Conservation (phyloP, 371 early-diverging fungal species). For the Umbelopsis sp. region DNA sequence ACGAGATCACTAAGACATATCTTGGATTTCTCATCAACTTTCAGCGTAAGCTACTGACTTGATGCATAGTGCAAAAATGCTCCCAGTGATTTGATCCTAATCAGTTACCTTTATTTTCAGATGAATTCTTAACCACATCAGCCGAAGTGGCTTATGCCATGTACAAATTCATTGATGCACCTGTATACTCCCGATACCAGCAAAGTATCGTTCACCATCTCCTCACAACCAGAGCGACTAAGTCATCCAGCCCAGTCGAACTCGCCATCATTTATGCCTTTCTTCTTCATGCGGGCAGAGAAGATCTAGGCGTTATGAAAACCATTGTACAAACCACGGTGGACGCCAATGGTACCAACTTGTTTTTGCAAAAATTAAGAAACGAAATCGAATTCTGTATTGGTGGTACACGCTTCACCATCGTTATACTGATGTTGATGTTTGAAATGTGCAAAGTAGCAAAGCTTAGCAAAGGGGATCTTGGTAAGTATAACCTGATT, state of each 20-base stretch:
- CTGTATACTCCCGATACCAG: slow-evolving; percentile 62
- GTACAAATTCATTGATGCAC: slow-evolving; percentile 69
- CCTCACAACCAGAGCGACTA: slow-evolving; percentile 51
- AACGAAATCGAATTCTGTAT: slow-evolving; percentile 45
- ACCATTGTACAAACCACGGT: slow-evolving; percentile 41
- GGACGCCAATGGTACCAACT: slow-evolving; percentile 38
- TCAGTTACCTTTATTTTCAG: slow-evolving; percentile 31
- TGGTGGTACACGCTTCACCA: slow-evolving; percentile 34
- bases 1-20: slow-evolving; percentile 25
- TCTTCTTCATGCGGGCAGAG: slow-evolving; percentile 49
- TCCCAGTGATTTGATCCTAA: background rate
- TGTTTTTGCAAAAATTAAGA: slow-evolving; percentile 52
- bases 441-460: slow-evolving; percentile 79
- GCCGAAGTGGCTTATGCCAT: slow-evolving; percentile 59
- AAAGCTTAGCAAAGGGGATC: slow-evolving; percentile 60
- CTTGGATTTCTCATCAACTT: slow-evolving; percentile 30
- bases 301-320: slow-evolving; percentile 39
- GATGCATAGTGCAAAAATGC: too few species aligned
- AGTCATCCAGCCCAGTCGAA: slow-evolving; percentile 29
- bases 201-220: slow-evolving; percentile 60
- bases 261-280: slow-evolving; percentile 53
- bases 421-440: slow-evolving; percentile 61
- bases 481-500: slow-evolving; percentile 43
- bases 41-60: slow-evolving; percentile 29
- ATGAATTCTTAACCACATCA: slow-evolving; percentile 52